These are phyloP conservation scores for Puccinia triticina DNA, from an alignment of 1,284 basidiomycete species.

Conservation along the genomic window DNA sequence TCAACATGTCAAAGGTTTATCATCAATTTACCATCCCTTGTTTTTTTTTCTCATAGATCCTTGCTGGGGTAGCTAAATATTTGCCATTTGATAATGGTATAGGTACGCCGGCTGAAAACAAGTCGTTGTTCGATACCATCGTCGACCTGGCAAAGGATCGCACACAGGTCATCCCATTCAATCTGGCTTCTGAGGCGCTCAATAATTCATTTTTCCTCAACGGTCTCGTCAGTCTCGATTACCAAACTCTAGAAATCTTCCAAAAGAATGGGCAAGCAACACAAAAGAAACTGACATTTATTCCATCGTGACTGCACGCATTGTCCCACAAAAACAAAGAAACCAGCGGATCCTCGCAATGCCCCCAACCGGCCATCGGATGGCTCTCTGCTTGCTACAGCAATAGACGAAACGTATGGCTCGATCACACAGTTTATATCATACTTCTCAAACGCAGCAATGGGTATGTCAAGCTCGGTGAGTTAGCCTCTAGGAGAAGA, in stretches of 20 bases:
- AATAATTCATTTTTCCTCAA: slow-evolving; percentile 48
- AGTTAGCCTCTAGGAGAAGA: neutral
- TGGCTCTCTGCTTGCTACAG: slow-evolving; percentile 27
- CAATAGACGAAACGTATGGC: slow-evolving; percentile 40
- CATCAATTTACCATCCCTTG: neutral
- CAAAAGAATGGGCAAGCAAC: neutral
- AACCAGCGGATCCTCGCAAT: neutral
- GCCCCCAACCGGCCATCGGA: slow-evolving; percentile 20
- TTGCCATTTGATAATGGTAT: neutral
- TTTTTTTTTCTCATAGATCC: neutral
- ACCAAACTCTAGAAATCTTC: neutral
- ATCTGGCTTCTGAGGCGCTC: slow-evolving; percentile 49
- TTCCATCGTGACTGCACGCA: neutral
- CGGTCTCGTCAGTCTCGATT: slow-evolving; percentile 34
- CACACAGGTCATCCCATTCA: slow-evolving; percentile 28
- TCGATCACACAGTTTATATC: slow-evolving; percentile 45
- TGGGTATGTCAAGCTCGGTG: slow-evolving; percentile 42
- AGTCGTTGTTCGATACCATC: slow-evolving; percentile 42
- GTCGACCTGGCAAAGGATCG: slow-evolving; percentile 46
- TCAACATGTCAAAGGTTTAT: slow-evolving; percentile 40
- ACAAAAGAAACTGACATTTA: neutral
- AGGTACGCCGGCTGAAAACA: slow-evolving; percentile 25
- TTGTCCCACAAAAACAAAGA: neutral
- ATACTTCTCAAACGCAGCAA: slow-evolving; percentile 49
- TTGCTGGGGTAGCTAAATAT: neutral